Evolutionary conservation across 257 asterid genomes (phyloP).

Genomic region (Jacaranda copaia): DNA sequence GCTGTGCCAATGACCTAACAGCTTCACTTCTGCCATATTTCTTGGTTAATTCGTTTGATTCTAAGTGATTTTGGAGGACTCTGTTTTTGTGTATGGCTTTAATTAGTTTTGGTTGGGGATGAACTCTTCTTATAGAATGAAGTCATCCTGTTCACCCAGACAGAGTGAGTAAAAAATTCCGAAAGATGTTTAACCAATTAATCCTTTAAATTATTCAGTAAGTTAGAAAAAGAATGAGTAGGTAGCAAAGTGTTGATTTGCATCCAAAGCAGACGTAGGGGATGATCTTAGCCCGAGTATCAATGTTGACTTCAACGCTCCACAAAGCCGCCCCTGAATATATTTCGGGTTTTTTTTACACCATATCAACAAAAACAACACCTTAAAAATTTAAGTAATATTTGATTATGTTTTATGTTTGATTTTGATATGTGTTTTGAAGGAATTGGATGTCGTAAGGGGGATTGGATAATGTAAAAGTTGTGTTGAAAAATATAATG

Average conservation of each 20-base stretch:
- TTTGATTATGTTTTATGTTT: too few species aligned
- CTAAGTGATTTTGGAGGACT: background rate
- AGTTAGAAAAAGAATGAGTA: too few species aligned
- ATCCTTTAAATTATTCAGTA: background rate
- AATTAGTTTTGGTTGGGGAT: background rate
- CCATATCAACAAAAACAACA: too few species aligned
- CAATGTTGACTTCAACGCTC: background rate
- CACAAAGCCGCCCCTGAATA: too few species aligned
- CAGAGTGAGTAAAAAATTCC: background rate
- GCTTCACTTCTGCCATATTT: conserved; percentile 53
- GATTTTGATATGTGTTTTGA: too few species aligned
- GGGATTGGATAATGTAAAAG: too few species aligned
- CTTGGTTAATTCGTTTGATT: background rate
- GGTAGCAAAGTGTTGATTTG: too few species aligned
- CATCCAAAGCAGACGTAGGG: background rate
- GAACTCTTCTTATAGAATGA: conserved; percentile 17
- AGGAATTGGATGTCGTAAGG: too few species aligned
- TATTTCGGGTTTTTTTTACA: too few species aligned
- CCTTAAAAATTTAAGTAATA: too few species aligned
- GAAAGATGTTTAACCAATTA: background rate
- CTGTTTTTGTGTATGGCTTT: background rate
- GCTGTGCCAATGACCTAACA: conserved; percentile 51
- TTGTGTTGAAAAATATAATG: too few species aligned
- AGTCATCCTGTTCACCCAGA: conserved; percentile 20
- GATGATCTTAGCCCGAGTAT: background rate